Base-by-base conservation (phyloP, 306 rosid genomes). In the Ochetophila trinervis region DNA sequence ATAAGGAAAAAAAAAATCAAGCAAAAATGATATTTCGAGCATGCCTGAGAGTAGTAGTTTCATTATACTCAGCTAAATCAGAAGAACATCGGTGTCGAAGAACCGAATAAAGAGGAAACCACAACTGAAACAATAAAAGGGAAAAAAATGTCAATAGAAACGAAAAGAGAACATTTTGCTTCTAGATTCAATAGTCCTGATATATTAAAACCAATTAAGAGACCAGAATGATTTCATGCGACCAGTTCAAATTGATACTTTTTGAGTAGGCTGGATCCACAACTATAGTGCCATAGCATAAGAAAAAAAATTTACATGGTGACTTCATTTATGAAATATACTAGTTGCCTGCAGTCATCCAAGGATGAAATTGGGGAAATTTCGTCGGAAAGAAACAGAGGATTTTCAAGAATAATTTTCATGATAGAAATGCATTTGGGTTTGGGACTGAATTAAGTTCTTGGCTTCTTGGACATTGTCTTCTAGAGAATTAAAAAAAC, bases 51-150 rank as follows among this genome's bases (percentile, higher is more conserved):
- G 81, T 71, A 16, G 74, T 69, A 66, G 86, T 80, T 54, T 68
- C 66, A 50, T 61, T 30, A 22, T 61, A 56, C 27, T 44, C 74
- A 48, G 30, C 50, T 49, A 44, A 18, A 56, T 61, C 85, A 47
- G 69, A 72, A 65, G 79, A 79, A 52, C 67, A 45, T 64, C 63
- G 6, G 52, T 66, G 50, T 24, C 54, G 80, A 51, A 89, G 82
- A 78, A 93, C 76, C 37, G 95, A 75, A 74, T 83, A 84, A 53
- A 93, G 85, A 51, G 98, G 93, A 83, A 87, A 87, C 98, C 96
- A 89, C 66, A 93, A 77, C 98, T 91, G 85, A 86, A 85, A 73
- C 57, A 79, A 61, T 36, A 56, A 57, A 11, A 15, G 57, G 68
- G 13, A 63, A 62, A 58, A 55, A 55, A 19, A 64, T 20, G 12